Evolutionary conservation across 768 basidiomycete species (phyloP).

Genomic region (Inosperma sp.): DNA sequence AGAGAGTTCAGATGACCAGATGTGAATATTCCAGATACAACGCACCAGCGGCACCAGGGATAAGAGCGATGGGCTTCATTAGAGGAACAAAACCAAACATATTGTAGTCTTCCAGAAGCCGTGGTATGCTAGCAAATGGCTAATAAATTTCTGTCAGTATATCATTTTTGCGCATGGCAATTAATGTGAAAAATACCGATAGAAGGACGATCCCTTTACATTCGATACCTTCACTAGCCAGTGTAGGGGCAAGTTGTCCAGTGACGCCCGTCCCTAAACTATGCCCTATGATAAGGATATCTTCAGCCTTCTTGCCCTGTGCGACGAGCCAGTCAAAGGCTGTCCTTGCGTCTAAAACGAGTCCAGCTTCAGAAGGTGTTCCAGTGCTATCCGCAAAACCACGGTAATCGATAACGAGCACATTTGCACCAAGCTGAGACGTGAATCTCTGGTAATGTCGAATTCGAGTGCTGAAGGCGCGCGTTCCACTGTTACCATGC

Average conservation of each 20-base stretch:
- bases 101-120: slow-evolving; percentile 65
- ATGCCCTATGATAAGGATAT: slow-evolving; percentile 77
- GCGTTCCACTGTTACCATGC: slow-evolving; percentile 85
- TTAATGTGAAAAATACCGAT: slow-evolving; percentile 37
- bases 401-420: slow-evolving; percentile 86
- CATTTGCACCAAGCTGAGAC: slow-evolving; percentile 63
- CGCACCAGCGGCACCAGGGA: slow-evolving; percentile 65
- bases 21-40: slow-evolving; percentile 10
- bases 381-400: slow-evolving; percentile 89
- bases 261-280: slow-evolving; percentile 85
- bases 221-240: slow-evolving; percentile 41
- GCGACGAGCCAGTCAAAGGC: slow-evolving; percentile 75
- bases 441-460: slow-evolving; percentile 62
- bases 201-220: slow-evolving; percentile 49
- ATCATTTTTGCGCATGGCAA: slow-evolving; percentile 7
- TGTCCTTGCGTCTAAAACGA: slow-evolving; percentile 66
- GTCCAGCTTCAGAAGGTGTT: slow-evolving; percentile 67
- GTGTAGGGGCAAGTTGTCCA: slow-evolving; percentile 43
- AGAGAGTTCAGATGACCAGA: slow-evolving; percentile 13
- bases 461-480: slow-evolving; percentile 66
- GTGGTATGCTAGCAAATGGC: slow-evolving; percentile 60
- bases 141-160: slow-evolving; percentile 11
- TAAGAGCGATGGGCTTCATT: slow-evolving; percentile 60
- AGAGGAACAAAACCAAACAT: slow-evolving; percentile 67
- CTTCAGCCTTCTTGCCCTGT: slow-evolving; percentile 50